These are phyloP conservation scores for Arachis hypogaea DNA, from an alignment of 306 rosid species.

Conservation along the genomic window DNA sequence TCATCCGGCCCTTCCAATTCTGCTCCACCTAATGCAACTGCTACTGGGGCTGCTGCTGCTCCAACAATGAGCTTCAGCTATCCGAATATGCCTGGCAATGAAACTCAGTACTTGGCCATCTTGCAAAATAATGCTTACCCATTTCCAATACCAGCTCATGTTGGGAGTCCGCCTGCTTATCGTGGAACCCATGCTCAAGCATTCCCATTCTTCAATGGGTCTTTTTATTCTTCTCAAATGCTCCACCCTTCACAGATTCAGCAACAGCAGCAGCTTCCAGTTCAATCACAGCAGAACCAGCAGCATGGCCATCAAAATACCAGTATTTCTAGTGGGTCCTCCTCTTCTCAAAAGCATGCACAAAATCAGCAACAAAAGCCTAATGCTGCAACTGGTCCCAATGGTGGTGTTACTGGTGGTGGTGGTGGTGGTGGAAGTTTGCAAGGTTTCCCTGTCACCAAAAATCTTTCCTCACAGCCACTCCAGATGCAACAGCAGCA, in stretches of 20 bases:
- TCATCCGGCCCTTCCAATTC: slow-evolving; percentile 52
- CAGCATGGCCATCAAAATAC: slow-evolving; percentile 70
- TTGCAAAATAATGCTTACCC: slow-evolving; percentile 86
- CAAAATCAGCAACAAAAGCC: slow-evolving; percentile 83
- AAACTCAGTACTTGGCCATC: slow-evolving; percentile 87
- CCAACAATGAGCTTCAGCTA: slow-evolving; percentile 90
- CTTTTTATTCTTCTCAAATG: slow-evolving; percentile 85
- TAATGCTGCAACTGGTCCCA: slow-evolving; percentile 54
- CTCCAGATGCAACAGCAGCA: slow-evolving; percentile 55
- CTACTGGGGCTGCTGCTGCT: slow-evolving; percentile 48
- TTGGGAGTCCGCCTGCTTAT: slow-evolving; percentile 82
- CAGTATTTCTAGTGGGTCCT: slow-evolving; percentile 68
- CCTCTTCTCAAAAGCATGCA: slow-evolving; percentile 84
- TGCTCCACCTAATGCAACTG: slow-evolving; percentile 39
- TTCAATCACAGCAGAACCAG: slow-evolving; percentile 71
- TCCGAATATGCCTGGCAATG: slow-evolving; percentile 74
- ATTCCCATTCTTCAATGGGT: slow-evolving; percentile 78
- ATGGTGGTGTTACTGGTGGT: slow-evolving; percentile 45
- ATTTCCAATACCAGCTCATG: slow-evolving; percentile 85
- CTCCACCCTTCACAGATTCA: slow-evolving; percentile 91
- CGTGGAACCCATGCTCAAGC: slow-evolving; percentile 84
- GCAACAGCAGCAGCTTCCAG: slow-evolving; percentile 60
- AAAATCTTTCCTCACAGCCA: slow-evolving; percentile 61
- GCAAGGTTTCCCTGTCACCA: slow-evolving; percentile 81
- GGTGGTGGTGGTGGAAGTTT: slow-evolving; percentile 50